Evolutionary conservation across 345 rosid species (phyloP).

Genomic region (Populus pruinosa): DNA sequence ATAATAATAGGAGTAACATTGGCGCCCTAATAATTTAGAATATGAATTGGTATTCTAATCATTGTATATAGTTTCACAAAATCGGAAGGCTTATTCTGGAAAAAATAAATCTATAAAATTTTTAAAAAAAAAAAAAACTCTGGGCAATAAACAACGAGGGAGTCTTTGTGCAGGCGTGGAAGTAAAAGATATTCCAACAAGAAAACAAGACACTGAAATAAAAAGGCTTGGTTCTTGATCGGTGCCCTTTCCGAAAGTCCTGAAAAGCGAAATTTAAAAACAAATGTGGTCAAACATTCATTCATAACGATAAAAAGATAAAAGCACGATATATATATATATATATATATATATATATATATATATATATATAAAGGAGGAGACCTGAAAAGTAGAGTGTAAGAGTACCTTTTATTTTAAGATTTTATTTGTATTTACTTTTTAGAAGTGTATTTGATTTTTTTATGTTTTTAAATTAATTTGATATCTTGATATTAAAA

Average conservation of each 20-base stretch:
- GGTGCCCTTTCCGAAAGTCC: constrained; percentile 34
- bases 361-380: neutral
- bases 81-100: too few relatives aligned
- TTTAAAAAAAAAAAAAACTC: too few relatives aligned
- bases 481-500: too few relatives aligned
- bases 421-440: neutral
- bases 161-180: constrained; percentile 4
- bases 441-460: too few relatives aligned
- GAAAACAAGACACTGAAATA: neutral
- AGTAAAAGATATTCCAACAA: constrained; percentile 42
- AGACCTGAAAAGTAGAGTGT: neutral
- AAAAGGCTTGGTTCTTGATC: constrained; percentile 1
- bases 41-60: too few relatives aligned
- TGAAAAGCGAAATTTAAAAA: neutral
- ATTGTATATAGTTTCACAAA: too few relatives aligned
- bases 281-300: neutral
- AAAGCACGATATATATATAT: neutral
- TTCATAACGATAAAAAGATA: neutral
- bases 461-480: too few relatives aligned
- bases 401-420: constrained; percentile 29
- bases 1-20: too few relatives aligned
- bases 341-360: too few relatives aligned
- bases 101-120: too few relatives aligned
- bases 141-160: too few relatives aligned
- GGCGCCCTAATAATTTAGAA: too few relatives aligned